Evolutionary conservation across 2,329 filamentous ascomycete species (phyloP).

Genomic region (Chaetomium olivaceum): DNA sequence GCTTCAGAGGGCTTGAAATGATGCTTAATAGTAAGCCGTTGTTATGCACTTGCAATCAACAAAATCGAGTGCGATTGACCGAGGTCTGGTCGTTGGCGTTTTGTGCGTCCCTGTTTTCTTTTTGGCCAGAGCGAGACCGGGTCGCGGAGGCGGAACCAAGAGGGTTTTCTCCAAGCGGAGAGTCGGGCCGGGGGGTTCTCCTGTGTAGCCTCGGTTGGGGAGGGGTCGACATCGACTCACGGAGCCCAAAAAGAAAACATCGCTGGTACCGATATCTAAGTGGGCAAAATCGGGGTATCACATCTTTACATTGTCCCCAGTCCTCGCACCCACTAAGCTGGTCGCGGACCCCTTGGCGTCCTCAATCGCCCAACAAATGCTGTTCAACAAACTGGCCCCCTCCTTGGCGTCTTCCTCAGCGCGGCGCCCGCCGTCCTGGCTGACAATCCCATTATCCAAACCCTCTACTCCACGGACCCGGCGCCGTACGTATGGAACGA

Average conservation of each 20-base stretch:
- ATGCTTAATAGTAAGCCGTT: no score
- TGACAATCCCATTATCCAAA: constrained; percentile 28
- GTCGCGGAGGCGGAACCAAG: background rate
- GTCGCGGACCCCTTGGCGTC: background rate
- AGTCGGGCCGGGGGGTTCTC: background rate
- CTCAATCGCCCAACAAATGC: background rate
- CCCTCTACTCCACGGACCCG: constrained; percentile 32
- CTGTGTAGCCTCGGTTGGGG: background rate
- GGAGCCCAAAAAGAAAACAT: background rate
- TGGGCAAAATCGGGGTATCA: background rate
- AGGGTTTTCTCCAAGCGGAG: background rate
- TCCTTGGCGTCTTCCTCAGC: background rate
- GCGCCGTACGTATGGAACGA: constrained; percentile 37
- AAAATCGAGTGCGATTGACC: no score
- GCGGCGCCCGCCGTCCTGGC: background rate
- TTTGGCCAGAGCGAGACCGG: no score
- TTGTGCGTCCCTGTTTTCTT: no score
- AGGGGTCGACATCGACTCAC: background rate
- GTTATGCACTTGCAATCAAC: no score
- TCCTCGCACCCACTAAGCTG: background rate
- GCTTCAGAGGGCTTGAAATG: no score
- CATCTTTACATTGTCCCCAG: background rate
- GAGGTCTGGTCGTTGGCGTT: no score
- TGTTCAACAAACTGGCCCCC: background rate
- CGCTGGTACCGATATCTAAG: background rate